Evolutionary conservation across 176 grass and related monocot genomes (phyloP).

Genomic region (Hordeum marinum): DNA sequence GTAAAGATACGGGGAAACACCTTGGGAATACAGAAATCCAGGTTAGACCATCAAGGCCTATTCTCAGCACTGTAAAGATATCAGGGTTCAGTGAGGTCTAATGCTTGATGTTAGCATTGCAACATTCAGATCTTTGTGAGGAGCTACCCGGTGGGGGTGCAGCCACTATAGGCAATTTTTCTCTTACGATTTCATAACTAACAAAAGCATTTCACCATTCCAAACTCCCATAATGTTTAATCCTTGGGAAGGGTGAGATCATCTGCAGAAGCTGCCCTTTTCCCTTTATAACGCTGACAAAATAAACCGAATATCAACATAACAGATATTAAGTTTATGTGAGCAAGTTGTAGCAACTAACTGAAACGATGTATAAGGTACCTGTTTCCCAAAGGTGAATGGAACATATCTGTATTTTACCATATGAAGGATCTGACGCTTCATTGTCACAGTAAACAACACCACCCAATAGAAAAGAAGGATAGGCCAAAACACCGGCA

Average conservation of each 20-base stretch:
- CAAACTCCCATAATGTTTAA: conserved; percentile 1
- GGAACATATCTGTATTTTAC: conserved; percentile 84
- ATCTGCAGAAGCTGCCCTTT: conserved; percentile 34
- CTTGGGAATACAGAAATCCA: background rate
- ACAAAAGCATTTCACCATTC: conserved; percentile 8
- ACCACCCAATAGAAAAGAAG: conserved; percentile 69
- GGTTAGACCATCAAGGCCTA: background rate
- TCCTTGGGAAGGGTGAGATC: conserved; percentile 33
- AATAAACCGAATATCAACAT: conserved; percentile 16
- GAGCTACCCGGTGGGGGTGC: background rate
- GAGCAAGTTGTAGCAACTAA: background rate
- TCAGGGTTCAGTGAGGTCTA: background rate
- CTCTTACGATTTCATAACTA: background rate
- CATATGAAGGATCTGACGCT: conserved; percentile 79
- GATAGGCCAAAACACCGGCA: conserved; percentile 86
- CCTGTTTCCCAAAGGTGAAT: conserved; percentile 80
- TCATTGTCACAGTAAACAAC: conserved; percentile 70
- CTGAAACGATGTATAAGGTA: conserved; percentile 19
- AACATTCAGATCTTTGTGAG: background rate
- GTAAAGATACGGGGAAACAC: background rate
- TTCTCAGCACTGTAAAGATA: conserved; percentile 1
- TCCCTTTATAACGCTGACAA: conserved; percentile 53
- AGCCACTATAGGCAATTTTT: conserved; percentile 3
- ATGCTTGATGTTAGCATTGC: conserved; percentile 9
- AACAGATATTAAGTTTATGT: background rate